phyloP scores from a whole-genome alignment of 306 rosid genomes.

The Ziziphus jujuba region DNA sequence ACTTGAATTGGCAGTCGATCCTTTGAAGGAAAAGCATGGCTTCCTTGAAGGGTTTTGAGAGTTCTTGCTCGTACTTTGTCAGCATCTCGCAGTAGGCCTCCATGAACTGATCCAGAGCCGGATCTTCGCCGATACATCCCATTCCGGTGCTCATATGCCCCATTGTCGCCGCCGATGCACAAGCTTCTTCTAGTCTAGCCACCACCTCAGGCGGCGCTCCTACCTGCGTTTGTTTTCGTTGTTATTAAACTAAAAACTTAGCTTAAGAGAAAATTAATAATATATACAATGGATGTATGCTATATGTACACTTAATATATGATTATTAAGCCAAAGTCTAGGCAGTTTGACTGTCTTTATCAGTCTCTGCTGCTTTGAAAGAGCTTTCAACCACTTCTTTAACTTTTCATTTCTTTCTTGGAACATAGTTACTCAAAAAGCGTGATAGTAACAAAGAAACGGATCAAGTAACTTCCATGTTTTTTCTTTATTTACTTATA shows the following conservation, averaged over 20 bases:
- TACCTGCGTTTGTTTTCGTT: too few relatives aligned
- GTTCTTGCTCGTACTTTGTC: constrained; percentile 89
- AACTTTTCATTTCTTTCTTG: neutral
- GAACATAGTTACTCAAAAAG: constrained; percentile 14
- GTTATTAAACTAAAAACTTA: too few relatives aligned
- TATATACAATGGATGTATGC: too few relatives aligned
- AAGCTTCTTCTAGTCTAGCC: constrained; percentile 73
- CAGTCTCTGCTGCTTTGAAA: constrained; percentile 9
- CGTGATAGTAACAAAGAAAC: too few relatives aligned
- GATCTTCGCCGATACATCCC: constrained; percentile 82
- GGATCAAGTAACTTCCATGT: too few relatives aligned
- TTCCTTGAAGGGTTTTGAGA: constrained; percentile 88
- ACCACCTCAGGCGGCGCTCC: constrained; percentile 93
- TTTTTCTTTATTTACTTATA: too few relatives aligned
- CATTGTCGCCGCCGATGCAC: constrained; percentile 57
- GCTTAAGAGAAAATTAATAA: neutral
- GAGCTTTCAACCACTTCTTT: constrained; percentile 27
- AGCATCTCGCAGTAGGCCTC: constrained; percentile 99
- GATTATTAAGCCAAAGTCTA: too few relatives aligned
- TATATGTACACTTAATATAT: too few relatives aligned
- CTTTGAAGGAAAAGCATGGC: constrained; percentile 89
- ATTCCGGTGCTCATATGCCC: constrained; percentile 35
- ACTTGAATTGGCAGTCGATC: constrained; percentile 77
- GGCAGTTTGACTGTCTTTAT: neutral
- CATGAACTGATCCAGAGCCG: constrained; percentile 97